Evolutionary conservation across 768 basidiomycete genomes (phyloP), one percentile per base, ranked within the genome.

Genomic region (Boletus sp.): DNA sequence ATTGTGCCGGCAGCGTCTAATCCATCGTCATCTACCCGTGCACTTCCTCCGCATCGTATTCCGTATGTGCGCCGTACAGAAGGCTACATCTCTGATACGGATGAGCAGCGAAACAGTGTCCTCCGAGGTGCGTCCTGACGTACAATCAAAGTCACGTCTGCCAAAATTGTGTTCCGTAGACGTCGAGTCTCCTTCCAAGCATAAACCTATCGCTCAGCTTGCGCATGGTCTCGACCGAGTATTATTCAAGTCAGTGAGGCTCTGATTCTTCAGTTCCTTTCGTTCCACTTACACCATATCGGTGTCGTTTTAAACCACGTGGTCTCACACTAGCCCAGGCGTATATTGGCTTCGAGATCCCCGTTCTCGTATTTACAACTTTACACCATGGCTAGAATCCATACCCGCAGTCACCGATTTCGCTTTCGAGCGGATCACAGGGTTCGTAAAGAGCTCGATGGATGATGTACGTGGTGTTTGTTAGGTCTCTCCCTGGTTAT

Each of bases 301-400:
- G 15, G 5, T 39, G 17, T 40, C 8, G 4, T 35, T 14, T 38
- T 23, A 9, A 47, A 49, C 9, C 1, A 14, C 5, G 39, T 30
- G 47, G 7, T 32, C 45, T 49, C 35, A 9, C 21, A 54, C 23
- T 55, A 97, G 94, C 60, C 90, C 89, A 5, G 90, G 91, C 10
- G 87, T 95, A 1, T 90, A 93, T 61, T 91, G 91, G 86, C 72
- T 97, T 2, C 83, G 84, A 62, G 93, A 98, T 65, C 90, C 92
- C 1, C 79, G 89, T 17, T 89, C 93, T 0, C 79, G 83, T 6
- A 87, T 92, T 14, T 95, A 90, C 72, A 95, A 95, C 64, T 98
- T 93, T 65, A 70, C 84, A 0, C 82, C 84, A 4, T 81, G 79
- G 65, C 73, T 97, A 5, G 82, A 90, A 70, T 68, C 71, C 2